phyloP scores from a whole-genome alignment of 2,329 filamentous ascomycete genomes.

The Harringtonia lauricola region DNA sequence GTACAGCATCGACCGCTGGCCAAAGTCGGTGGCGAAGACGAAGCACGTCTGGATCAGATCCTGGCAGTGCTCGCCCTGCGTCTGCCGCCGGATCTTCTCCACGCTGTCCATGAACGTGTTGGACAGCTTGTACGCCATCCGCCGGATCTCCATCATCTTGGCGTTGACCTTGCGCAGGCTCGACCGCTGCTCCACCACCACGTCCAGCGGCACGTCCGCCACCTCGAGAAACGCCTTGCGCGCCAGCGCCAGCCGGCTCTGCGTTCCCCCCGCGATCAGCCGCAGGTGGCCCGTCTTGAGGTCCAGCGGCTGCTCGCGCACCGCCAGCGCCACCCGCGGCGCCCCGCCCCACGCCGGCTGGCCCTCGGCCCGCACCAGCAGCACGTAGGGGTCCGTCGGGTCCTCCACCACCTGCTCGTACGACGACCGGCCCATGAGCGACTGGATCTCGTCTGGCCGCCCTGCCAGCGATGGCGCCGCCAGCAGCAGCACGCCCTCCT shows the following conservation, averaged over 20 bases:
- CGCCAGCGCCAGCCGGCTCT: conserved; percentile 67
- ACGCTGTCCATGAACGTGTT: conserved; percentile 99
- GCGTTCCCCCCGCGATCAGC: conserved; percentile 79
- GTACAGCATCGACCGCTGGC: conserved; percentile 84
- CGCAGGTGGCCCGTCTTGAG: conserved; percentile 78
- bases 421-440: conserved; percentile 63
- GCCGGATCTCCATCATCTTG: conserved; percentile 86
- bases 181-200: conserved; percentile 83
- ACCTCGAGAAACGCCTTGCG: conserved; percentile 64
- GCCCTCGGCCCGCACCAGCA: conserved; percentile 76
- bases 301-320: conserved; percentile 72
- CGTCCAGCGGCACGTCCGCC: conserved; percentile 76
- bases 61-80: conserved; percentile 73
- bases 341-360: conserved; percentile 72
- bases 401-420: conserved; percentile 54
- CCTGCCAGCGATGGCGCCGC: conserved; percentile 70
- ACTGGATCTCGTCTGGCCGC: conserved; percentile 70
- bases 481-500: conserved; percentile 70
- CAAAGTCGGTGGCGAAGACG: conserved; percentile 97
- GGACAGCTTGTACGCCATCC: conserved; percentile 89
- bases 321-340: conserved; percentile 57
- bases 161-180: conserved; percentile 88
- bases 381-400: conserved; percentile 67
- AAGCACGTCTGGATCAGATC: conserved; percentile 97
- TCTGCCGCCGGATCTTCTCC: conserved; percentile 81